Base-by-base conservation (phyloP, 441 rosid genomes). In the Populus hybrid region DNA sequence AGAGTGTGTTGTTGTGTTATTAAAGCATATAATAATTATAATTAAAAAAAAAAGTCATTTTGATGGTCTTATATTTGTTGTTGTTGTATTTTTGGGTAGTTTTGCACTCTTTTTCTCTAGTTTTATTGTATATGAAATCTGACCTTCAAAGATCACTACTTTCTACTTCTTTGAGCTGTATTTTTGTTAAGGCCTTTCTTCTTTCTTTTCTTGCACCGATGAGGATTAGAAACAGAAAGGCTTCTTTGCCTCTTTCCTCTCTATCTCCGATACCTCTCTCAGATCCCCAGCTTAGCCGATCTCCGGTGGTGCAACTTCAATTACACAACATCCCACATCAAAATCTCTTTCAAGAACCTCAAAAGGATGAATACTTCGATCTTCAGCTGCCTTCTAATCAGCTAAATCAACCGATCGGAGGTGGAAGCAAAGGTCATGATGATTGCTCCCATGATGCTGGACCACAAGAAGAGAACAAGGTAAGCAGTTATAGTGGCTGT, bases 221-320 rank as follows among this genome's bases (percentile, higher is more conserved):
- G 98, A 95, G 99, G 91, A 93, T 93, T 93, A 90, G 99, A 77
- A 93, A 93, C 80, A 87, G 99, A 81, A 87, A 86, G 81, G 89
- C 78, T 6, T 92, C 91, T 35, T 85, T 91, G 24, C 90, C 99
- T 36, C 86, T 93, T 23, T 90, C 97, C 6, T 88, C 97, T 70
- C 89, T 91, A 6, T 86, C 90, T 40, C 95, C 97, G 21, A 85
- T 88, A 10, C 92, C 93, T 74, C 79, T 90, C 63, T 89, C 97
- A 89, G 97, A 92, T 93, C 96, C 89, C 92, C 85, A 82, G 86
- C 82, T 75, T 46, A 83, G 78, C 89, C 20, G 36, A n/a, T 83
- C 78, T 63, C 70, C 89, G 36, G 72, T 84, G 85, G 88, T 86
- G 89, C 92, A 87, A 88, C 92, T 86, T 78, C 78, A 57, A 28